Conservation (phyloP, 306 rosid genomes). For the Rosa rugosa region DNA sequence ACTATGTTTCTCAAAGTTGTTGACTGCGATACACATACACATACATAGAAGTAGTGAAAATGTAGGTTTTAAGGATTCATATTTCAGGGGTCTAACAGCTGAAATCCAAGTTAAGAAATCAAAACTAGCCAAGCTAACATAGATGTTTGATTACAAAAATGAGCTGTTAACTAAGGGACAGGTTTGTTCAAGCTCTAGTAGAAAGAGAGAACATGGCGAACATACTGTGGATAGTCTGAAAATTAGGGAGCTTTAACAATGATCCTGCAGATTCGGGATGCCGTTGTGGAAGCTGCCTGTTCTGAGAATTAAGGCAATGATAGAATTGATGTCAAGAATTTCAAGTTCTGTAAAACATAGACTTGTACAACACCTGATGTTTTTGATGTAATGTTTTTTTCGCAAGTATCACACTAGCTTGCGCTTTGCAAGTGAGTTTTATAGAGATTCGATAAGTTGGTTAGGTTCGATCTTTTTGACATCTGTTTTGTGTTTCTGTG, state of each 20-base stretch:
- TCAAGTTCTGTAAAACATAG: background rate
- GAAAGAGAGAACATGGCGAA: background rate
- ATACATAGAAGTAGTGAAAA: no score
- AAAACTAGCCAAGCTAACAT: no score
- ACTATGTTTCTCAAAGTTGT: no score
- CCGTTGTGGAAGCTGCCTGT: no score
- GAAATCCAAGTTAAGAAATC: no score
- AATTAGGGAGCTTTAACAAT: background rate
- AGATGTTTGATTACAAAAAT: no score
- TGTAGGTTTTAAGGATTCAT: no score
- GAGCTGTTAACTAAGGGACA: no score
- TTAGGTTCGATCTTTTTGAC: background rate
- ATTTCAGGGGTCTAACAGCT: no score
- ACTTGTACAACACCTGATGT: background rate
- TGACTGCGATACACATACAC: no score
- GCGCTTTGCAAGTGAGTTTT: background rate
- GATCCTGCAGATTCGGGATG: background rate
- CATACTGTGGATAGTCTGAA: background rate
- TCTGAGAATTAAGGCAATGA: background rate
- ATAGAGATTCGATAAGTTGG: background rate
- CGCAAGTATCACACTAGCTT: background rate
- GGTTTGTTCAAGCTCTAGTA: background rate
- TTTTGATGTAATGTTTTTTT: no score
- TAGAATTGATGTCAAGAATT: background rate
- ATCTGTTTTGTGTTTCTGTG: background rate